These are phyloP conservation scores for Gaillardinia entomophila DNA, from an alignment of 805 yeast species.

Conservation along the genomic window DNA sequence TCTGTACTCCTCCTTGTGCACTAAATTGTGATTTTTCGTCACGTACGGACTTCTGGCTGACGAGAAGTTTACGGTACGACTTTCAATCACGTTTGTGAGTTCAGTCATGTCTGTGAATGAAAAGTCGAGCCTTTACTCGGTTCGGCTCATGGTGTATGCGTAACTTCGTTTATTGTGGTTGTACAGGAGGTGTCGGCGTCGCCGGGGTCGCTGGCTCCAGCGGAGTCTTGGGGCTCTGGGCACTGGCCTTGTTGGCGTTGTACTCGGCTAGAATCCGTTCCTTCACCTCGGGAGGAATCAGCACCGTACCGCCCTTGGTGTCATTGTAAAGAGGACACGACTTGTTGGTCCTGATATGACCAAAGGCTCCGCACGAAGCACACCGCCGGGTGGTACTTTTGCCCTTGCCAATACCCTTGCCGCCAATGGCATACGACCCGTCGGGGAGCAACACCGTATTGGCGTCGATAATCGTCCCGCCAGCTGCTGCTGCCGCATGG, in stretches of 20 bases:
- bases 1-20: too few species aligned
- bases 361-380: slow-evolving; percentile 92
- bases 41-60: too few species aligned
- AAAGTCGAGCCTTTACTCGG: too few species aligned
- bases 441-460: slow-evolving; percentile 40
- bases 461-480: slow-evolving; percentile 37
- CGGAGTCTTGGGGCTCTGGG: too few species aligned
- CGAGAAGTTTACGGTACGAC: too few species aligned
- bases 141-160: too few species aligned
- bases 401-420: slow-evolving; percentile 70
- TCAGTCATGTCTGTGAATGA: too few species aligned
- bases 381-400: slow-evolving; percentile 76
- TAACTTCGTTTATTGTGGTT: too few species aligned
- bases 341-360: slow-evolving; percentile 89
- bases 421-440: slow-evolving; percentile 44
- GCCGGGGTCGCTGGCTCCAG: too few species aligned
- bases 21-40: too few species aligned
- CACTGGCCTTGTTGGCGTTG: background rate
- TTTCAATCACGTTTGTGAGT: too few species aligned
- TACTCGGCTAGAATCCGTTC: background rate
- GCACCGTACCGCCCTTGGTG: slow-evolving; percentile 24
- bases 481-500: slow-evolving; percentile 38
- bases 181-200: too few species aligned
- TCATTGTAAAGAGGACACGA: slow-evolving; percentile 77
- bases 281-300: slow-evolving; percentile 6